Base-by-base conservation (phyloP, 2,329 filamentous ascomycete species). In the Fusarium haematococcum region DNA sequence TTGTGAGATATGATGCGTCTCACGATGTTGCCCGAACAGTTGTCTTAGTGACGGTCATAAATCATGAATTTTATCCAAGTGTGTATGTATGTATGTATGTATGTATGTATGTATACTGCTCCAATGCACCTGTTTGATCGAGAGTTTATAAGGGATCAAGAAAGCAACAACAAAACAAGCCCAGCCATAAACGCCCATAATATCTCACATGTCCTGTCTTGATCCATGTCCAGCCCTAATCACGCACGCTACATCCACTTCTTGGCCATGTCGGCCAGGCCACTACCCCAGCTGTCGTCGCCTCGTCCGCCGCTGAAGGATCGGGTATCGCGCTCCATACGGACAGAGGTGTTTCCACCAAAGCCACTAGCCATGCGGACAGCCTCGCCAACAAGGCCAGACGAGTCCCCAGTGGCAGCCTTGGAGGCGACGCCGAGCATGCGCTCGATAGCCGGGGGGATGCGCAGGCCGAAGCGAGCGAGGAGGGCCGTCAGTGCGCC, bases 401-500 rank as follows among this genome's bases (percentile, higher is more conserved):
- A 74, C 56, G 84, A 81, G 72, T 86, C 86, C 56, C 88, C 87
- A 3, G 83, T 80, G 56, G 85, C 86, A 57, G 87, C 87, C 61
- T 84, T 84, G 13, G 84, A 86, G 50, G 88, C 89, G 67, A 88
- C 75, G 73, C 88, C 89, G 37, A 92, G 81, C 86, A 90, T 85
- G 78, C 86, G 85, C 84, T 91, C 87, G 69, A 95, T 80, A 14
- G 86, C 83, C 6, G 87, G 86, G 1, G 95, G 95, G 73, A 98
- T 83, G 71, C 92, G 88, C 70, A 98, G 86, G 25, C 95, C 95
- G 82, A 98, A 93, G 80, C 92, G 91, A 41, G 90, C 90, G 54
- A 98, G 88, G 52, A 98, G 86, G 56, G 93, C 94, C 10, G 92
- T 92, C 75, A 98, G 84, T 32, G 94, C 93, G 35, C 96, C 96